A percentile compares a stretch with the other conserved stretches of the same genome.
phyloP scores from a whole-genome alignment of 441 rosid genomes.

The Gossypium trilobum region DNA sequence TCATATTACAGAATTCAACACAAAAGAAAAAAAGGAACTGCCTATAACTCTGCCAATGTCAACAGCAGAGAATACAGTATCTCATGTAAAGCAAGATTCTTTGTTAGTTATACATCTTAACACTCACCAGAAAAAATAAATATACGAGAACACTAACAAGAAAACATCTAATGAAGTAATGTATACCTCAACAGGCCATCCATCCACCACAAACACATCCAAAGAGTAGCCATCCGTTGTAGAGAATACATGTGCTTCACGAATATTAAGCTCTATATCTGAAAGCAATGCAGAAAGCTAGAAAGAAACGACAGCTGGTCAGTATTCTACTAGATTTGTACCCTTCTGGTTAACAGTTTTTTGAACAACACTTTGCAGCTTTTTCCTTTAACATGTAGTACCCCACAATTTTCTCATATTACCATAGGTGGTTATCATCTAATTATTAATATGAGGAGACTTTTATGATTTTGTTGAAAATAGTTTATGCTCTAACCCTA shows the following conservation, averaged over 20 bases:
- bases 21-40: neutral
- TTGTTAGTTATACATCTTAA: neutral
- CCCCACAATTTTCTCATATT: neutral
- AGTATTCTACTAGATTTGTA: constrained; percentile 16
- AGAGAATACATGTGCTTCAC: constrained; percentile 80
- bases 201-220: constrained; percentile 79
- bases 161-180: constrained; percentile 7
- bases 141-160: neutral
- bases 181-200: constrained; percentile 63
- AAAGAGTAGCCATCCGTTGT: constrained; percentile 69
- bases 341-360: neutral
- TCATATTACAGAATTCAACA: constrained; percentile 2
- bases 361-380: neutral
- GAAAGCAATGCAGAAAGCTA: constrained; percentile 79
- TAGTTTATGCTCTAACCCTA: neutral
- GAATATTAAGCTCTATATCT: constrained; percentile 67
- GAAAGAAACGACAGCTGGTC: constrained; percentile 23
- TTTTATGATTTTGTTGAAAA: neutral
- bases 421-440: neutral
- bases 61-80: constrained; percentile 4
- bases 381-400: neutral
- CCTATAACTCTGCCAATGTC: neutral
- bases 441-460: neutral
- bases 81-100: neutral
- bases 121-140: neutral